Base-by-base conservation (phyloP, 106 monocot genomes). In the Gastrodia elata region DNA sequence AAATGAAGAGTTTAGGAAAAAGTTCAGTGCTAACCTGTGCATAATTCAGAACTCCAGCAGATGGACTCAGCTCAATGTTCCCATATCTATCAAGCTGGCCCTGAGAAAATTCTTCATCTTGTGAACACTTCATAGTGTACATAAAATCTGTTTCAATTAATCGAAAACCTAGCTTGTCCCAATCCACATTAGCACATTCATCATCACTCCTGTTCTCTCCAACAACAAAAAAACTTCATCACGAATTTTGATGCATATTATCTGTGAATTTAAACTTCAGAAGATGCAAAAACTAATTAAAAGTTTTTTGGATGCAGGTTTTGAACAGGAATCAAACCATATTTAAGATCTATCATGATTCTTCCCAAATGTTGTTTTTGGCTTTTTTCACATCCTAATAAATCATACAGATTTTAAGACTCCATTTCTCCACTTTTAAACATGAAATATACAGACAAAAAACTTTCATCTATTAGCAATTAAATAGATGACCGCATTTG, bases 151-250 rank as follows among this genome's bases (percentile, higher is more conserved):
- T 84, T 15, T 77, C 84, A 13, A 73, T 56, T 6, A 78, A 59
- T 18, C 80, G 75, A 39, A 90, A 90, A 10, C 90, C 77, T 5
- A 90, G 77, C 35, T 82, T 39, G 38, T 90, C 90, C 90, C 90
- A 90, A 22, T 86, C 48, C 22, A 86, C 68, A 39, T 90, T 78
- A 14, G 82, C 81, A 72, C 69, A 74, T 32, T 82, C 87, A 39
- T 82, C 77, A 11, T 67, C 38, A 14, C 61, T 76, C 59, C 82
- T 77, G 69, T 13, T 39, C 32, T 33, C 22, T 49, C 46, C 71
- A 72, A 18, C 8, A 30, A 44, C 27, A 61, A 30, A 24, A 57
- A n/a, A 65, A 65, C 18, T 52, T 52, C 52, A 52, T 52, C 52
- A 52, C 18, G 52, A 22, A 52, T 52, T 52, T 52, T 52, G 24